Evolutionary conservation across 2,329 filamentous ascomycete genomes (phyloP), one percentile per base, ranked within the genome.

Genomic region (Dactylellina leptospora): DNA sequence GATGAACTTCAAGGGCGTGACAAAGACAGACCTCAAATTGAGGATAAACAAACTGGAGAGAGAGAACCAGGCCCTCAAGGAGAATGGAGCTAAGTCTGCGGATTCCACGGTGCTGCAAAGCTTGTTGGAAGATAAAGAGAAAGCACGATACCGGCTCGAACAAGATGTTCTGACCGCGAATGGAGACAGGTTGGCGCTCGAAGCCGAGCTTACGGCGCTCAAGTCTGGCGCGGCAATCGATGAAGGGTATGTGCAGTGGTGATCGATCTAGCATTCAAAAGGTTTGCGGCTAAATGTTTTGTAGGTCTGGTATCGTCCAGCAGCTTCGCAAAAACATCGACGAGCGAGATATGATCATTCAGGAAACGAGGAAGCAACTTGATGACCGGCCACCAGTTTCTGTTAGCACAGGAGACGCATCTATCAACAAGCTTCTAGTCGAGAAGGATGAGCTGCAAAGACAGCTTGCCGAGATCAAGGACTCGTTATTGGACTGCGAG

Each of bases 171-270:
- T 78, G 16, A 69, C 75, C 38, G 74, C 74, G 8, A 76, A 76
- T 38, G 76, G 76, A 50, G 77, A 77, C 22, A 78, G 75, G 45
- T 60, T 78, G 44, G 74, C 75, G 25, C 74, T 78, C 33, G 75
- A 78, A 56, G 75, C 77, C 44, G 77, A 78, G 42, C 58, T 79
- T 27, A 72, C 74, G 16, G 73, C 76, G 42, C 74, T 78, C 13
- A 75, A 73, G 23, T 48, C 68, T 18, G 76, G 76, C 22, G 73
- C 72, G 40, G 68, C 75, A 38, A 75, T 76, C 27, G 75, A 68
- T 60, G 76, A 78, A 75, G 75, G 76, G 77, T 79, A 76, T 10
- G 61, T 44, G n/a, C n/a, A n/a, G n/a, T n/a, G n/a, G n/a, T n/a
- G n/a, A n/a, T n/a, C n/a, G n/a, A n/a, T n/a, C n/a, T n/a, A n/a